A percentile compares a stretch with the other conserved stretches of the same genome.
These are phyloP conservation scores for Vigna mungo DNA, from an alignment of 306 rosid genomes.

Conservation along the genomic window DNA sequence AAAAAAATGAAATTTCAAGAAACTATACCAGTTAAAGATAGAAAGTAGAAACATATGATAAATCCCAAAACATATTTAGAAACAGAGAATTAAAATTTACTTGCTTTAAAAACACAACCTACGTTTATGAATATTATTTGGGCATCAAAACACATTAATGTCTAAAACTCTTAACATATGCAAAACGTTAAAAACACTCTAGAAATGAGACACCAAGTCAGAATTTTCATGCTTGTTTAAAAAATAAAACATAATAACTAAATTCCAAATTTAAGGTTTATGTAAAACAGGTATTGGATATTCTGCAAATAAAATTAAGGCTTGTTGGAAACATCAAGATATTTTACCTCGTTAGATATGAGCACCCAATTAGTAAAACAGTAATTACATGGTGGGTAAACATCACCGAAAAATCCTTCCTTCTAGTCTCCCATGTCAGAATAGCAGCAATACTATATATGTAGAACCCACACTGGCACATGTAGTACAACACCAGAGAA, in stretches of 20 bases:
- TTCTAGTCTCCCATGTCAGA: slow-evolving; percentile 90
- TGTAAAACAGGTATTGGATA: slow-evolving; percentile 17
- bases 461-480: slow-evolving; percentile 97
- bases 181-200: slow-evolving; percentile 13
- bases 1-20: slow-evolving; percentile 11
- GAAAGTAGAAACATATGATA: neutral
- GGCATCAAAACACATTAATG: slow-evolving; percentile 10
- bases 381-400: slow-evolving; percentile 95
- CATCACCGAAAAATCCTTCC: slow-evolving; percentile 97
- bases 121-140: slow-evolving; percentile 24
- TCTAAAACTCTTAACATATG: neutral
- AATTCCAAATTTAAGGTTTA: slow-evolving; percentile 35
- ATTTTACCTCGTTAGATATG: slow-evolving; percentile 83
- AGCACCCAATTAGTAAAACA: slow-evolving; percentile 73
- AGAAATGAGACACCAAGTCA: slow-evolving; percentile 16
- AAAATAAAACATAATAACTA: slow-evolving; percentile 30
- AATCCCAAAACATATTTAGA: slow-evolving; percentile 15
- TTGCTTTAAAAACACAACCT: slow-evolving; percentile 21
- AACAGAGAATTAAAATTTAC: slow-evolving; percentile 9
- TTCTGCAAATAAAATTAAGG: slow-evolving; percentile 5
- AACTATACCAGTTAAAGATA: slow-evolving; percentile 20
- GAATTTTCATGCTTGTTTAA: slow-evolving; percentile 30
- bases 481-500: slow-evolving; percentile 72
- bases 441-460: slow-evolving; percentile 88
- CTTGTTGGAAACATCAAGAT: neutral